Base-by-base conservation (phyloP, 208 protist species). In the Spongospora subterranea region DNA sequence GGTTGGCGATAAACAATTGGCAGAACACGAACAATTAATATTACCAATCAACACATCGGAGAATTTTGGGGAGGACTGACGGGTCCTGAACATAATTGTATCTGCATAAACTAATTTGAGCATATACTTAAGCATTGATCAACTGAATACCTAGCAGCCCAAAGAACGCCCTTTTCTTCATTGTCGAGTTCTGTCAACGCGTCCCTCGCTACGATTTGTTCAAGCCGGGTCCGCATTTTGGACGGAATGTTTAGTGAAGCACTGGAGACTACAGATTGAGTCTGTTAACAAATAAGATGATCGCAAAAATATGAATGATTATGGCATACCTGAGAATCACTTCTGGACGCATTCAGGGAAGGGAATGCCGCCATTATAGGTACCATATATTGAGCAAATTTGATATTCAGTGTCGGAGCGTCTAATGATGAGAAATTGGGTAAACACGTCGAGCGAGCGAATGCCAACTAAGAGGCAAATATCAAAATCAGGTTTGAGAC, bases 1-100 rank as follows among this genome's bases (percentile, higher is more conserved):
- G 17, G 71, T 82, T 39, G n/a, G 40, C 13, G 50, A 60, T 6
- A 43, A 82, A 35, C 35, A 39, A 45, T 82, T 6, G 35, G 35
- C 6, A 82, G 6, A 82, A 43, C 17, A 82, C 71, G n/a, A n/a
- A n/a, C n/a, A n/a, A n/a, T n/a, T 43, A 40, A 29, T 24, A 60
- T 29, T 43, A 91, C 93, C 93, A 94, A 0, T 76, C 6, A 65
- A 94, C 0, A 54, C 90, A 89, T 29, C 82, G 93, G 24, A 94
- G 77, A 35, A 94, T 91, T 92, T 94, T 94, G 0, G 93, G 93
- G 11, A 94, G 91, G 24, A 93, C 90, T 0, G 0, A 0, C 0
- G 93, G 77, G 66, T 92, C 13, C 0, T 45, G 40, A 35, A 90
- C 11, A 71, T 90, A 54, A 90, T 88, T 89, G 29, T 93, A 43